Evolutionary conservation across 495 filamentous ascomycete genomes (phyloP).

Genomic region (Penicillium macrosclerotiorum): DNA sequence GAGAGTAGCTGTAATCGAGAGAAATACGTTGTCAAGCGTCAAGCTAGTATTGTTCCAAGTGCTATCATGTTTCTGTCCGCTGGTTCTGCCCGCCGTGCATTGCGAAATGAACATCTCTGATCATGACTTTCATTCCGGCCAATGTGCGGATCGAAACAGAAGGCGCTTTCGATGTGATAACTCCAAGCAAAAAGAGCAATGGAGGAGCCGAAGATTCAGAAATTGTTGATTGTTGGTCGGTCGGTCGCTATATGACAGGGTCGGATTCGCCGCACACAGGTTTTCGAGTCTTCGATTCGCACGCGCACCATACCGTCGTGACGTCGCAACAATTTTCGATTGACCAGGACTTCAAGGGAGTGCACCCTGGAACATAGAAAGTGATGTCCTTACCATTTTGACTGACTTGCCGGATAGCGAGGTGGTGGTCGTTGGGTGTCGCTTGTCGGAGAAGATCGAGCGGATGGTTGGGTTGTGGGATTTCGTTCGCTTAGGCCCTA

Average conservation of each 20-base stretch:
- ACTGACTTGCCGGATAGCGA: conserved; percentile 50
- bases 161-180: too few species aligned
- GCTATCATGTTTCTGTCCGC: too few species aligned
- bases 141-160: too few species aligned
- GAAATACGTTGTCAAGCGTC: too few species aligned
- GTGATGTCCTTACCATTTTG: conserved; percentile 56
- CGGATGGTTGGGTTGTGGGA: conserved; percentile 46
- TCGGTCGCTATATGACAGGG: conserved; percentile 14
- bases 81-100: too few species aligned
- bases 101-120: too few species aligned
- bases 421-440: conserved; percentile 50
- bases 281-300: conserved; percentile 7
- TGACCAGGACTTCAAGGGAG: conserved; percentile 22
- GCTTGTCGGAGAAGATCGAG: conserved; percentile 47
- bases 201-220: too few species aligned
- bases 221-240: conserved; percentile 1
- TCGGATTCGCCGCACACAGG: conserved; percentile 25
- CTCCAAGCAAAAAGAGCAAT: too few species aligned
- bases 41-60: too few species aligned
- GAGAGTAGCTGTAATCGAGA: too few species aligned
- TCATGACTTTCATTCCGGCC: too few species aligned
- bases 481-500: conserved; percentile 54
- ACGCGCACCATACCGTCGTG: conserved; percentile 15
- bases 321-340: conserved; percentile 16
- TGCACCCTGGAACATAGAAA: conserved; percentile 18